Conservation (phyloP, 176 grass and related monocot species). For the Ananas comosus region DNA sequence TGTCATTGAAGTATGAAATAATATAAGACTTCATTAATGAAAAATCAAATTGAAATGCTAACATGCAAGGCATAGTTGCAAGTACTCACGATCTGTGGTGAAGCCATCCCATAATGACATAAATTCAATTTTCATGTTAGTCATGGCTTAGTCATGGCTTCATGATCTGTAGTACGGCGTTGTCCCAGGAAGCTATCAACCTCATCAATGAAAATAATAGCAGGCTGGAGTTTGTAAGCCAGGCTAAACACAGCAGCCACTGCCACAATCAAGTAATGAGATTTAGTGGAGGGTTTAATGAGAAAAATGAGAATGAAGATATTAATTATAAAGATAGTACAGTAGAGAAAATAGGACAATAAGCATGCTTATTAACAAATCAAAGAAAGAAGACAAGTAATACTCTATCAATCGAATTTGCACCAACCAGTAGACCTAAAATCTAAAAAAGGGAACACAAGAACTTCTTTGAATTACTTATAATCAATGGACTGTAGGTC, state of each 20-base stretch:
- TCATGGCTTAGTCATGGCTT: constrained; percentile 91
- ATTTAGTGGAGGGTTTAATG: neutral
- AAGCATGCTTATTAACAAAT: neutral
- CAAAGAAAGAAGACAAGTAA: neutral
- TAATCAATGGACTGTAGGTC: no score
- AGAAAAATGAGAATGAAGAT: neutral
- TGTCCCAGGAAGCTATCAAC: constrained; percentile 95
- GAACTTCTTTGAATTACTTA: neutral
- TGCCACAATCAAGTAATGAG: constrained; percentile 20
- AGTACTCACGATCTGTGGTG: constrained; percentile 84
- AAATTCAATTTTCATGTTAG: constrained; percentile 99
- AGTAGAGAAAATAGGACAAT: neutral
- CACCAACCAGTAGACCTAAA: neutral
- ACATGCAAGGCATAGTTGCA: neutral
- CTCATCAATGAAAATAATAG: constrained; percentile 98
- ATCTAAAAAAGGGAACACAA: no score
- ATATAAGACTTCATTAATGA: neutral
- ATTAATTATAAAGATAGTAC: neutral
- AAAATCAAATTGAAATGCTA: neutral
- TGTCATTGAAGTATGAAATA: neutral
- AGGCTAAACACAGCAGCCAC: constrained; percentile 88
- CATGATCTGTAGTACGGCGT: constrained; percentile 67
- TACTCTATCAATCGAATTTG: neutral
- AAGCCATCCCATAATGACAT: constrained; percentile 99
- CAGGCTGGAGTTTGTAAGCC: constrained; percentile 85